Base-by-base conservation (phyloP, 164 flowering plant genomes). In the Platanus orientalis region DNA sequence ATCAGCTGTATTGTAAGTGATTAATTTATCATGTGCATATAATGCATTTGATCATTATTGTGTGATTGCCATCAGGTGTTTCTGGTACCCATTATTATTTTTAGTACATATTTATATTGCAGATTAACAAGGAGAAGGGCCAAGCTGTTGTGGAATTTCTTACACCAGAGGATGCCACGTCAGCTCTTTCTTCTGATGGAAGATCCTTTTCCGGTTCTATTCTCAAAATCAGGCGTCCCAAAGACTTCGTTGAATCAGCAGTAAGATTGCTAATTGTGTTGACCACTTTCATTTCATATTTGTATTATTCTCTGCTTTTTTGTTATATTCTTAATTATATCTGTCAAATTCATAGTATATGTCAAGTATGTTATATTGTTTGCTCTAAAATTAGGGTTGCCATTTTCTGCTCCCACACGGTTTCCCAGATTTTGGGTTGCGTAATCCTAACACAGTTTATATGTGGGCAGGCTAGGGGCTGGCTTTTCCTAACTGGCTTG, bases 61-160 rank as follows among this genome's bases (percentile, higher is more conserved):
- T 64, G n/a, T 49, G 47, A 50, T 26, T 52, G 47, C 54, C 36
- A 48, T 28, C 6, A 9, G 32, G 34, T 12, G 19, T 16, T 25
- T 60, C 23, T 28, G 53, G 26, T 44, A 24, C 20, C 32, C 36
- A 30, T 36, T 36, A 36, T 36, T 54, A n/a, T 40, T 2, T 25
- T 55, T 60, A 4, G 7, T 20, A 24, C 56, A 25, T 52, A 21
- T 64, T 17, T 53, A 57, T 3, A 44, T 13, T 75, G 78, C 84
- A 95, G 99, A 78, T 92, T 57, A 78, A 92, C 78, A 86, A 85
- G 69, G 97, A 85, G 61, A 92, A 85, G 69, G 78, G 85, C 24
- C 96, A 87, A 70, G 97, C 97, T 71, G 70, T 95, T 73, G 81
- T 91, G 63, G 99, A 95, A 69, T 92, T 95, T 76, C 83, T 95